Percentiles rank a stretch among this genome's conserved stretches.
Conservation (phyloP, 2,329 filamentous ascomycete genomes). For the Cryphonectria naterciae region DNA sequence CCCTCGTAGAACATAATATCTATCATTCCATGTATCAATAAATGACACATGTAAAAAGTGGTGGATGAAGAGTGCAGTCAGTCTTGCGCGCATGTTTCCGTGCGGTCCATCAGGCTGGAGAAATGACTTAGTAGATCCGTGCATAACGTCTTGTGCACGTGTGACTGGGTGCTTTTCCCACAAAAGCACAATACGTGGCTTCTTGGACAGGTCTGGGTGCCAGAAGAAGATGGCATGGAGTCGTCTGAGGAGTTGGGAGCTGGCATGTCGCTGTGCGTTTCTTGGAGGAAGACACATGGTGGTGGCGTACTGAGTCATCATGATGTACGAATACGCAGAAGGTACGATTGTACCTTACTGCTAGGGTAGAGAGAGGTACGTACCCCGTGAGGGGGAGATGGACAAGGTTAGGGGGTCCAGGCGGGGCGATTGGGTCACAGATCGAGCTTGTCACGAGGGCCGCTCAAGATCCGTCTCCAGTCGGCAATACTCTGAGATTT, state of each 20-base stretch:
- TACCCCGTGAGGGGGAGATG: background rate
- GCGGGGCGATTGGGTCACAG: conserved; percentile 9
- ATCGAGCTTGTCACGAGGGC: conserved; percentile 7
- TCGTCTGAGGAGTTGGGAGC: no score
- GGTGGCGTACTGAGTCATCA: background rate
- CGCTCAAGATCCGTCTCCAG: conserved; percentile 1
- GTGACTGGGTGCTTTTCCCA: background rate
- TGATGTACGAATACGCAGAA: background rate
- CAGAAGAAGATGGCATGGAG: no score
- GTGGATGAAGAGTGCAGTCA: no score
- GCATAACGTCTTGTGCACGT: background rate
- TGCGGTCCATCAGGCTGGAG: no score
- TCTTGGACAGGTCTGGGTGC: no score
- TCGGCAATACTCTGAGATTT: background rate
- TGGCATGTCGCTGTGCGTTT: background rate
- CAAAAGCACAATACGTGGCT: background rate
- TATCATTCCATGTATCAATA: no score
- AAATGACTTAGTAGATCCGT: background rate
- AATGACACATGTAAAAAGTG: no score
- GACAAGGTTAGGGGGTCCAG: conserved; percentile 3
- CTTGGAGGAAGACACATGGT: background rate
- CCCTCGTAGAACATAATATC: no score
- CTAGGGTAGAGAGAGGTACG: background rate
- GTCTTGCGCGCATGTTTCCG: no score
- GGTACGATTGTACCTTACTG: background rate